phyloP scores from a whole-genome alignment of 1,284 basidiomycete genomes.

The Sporisorium iseilematis-ciliati region DNA sequence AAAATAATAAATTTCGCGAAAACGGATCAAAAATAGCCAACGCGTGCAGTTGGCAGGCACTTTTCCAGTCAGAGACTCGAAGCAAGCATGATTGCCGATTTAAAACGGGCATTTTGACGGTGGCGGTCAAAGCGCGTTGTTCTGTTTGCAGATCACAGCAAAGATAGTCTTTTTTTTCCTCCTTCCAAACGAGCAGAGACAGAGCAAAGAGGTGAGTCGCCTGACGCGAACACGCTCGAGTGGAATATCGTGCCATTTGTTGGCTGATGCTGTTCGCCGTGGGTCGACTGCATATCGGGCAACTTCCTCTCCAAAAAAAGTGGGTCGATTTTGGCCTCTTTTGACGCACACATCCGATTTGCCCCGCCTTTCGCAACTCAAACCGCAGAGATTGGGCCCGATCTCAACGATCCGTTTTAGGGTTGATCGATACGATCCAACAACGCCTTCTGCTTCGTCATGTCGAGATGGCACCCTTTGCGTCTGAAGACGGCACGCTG shows the following conservation, averaged over 20 bases:
- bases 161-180: not conserved
- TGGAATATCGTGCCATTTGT: slow-evolving; percentile 3
- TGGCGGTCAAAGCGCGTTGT: slow-evolving; percentile 7
- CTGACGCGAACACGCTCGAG: slow-evolving; percentile 1
- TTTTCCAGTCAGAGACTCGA: too few species aligned
- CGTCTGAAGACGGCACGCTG: too few species aligned
- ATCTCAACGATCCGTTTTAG: too few species aligned
- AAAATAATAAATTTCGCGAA: not conserved
- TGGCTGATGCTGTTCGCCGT: not conserved
- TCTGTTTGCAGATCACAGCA: slow-evolving; percentile 7
- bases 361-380: not conserved
- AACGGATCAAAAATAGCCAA: not conserved
- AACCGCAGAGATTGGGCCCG: not conserved
- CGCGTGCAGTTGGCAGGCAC: not conserved
- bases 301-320: slow-evolving; percentile 5
- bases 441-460: not conserved
- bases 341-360: slow-evolving; percentile 1
- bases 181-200: not conserved
- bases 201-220: not conserved
- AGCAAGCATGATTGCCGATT: not conserved
- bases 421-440: slow-evolving; percentile 1
- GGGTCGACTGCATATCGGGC: slow-evolving; percentile 6
- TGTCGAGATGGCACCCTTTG: too few species aligned
- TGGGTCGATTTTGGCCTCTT: slow-evolving; percentile 26
- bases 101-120: not conserved